Evolutionary conservation across 371 early-diverging fungal genomes (phyloP).

Genomic region (Mucor circinelloides): DNA sequence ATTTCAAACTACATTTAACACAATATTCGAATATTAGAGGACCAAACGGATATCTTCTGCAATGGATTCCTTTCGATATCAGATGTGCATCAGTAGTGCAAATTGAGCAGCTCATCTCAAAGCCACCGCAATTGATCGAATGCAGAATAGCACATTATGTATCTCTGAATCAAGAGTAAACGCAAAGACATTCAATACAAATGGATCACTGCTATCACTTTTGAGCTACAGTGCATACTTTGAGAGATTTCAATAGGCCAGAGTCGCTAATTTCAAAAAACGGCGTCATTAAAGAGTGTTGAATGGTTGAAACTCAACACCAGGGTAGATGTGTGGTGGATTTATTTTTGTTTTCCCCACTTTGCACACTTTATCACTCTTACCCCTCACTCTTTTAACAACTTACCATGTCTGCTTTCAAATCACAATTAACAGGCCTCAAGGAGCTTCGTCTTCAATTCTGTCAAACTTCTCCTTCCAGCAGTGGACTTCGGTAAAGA

Average conservation of each 20-base stretch:
- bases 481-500: slow-evolving; percentile 81
- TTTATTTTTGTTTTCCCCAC: slow-evolving; percentile 4
- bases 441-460: slow-evolving; percentile 92
- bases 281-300: not conserved
- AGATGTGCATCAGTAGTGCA: not conserved
- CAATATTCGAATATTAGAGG: no score
- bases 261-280: not conserved
- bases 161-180: no score
- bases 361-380: not conserved
- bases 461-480: slow-evolving; percentile 83
- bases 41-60: no score
- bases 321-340: slow-evolving; percentile 1
- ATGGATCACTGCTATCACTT: no score
- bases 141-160: no score
- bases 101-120: no score
- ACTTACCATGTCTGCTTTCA: slow-evolving; percentile 43
- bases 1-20: not conserved
- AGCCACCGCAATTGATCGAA: no score
- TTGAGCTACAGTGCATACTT: not conserved
- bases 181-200: no score
- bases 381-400: slow-evolving; percentile 9
- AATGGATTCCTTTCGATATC: not conserved
- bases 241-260: not conserved
- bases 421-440: slow-evolving; percentile 63
- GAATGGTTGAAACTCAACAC: slow-evolving; percentile 9